A percentile compares a stretch with the other conserved stretches of the same genome.
These are phyloP conservation scores for Ogataea trehaloabstinens DNA, from an alignment of 805 yeast species.

Conservation along the genomic window DNA sequence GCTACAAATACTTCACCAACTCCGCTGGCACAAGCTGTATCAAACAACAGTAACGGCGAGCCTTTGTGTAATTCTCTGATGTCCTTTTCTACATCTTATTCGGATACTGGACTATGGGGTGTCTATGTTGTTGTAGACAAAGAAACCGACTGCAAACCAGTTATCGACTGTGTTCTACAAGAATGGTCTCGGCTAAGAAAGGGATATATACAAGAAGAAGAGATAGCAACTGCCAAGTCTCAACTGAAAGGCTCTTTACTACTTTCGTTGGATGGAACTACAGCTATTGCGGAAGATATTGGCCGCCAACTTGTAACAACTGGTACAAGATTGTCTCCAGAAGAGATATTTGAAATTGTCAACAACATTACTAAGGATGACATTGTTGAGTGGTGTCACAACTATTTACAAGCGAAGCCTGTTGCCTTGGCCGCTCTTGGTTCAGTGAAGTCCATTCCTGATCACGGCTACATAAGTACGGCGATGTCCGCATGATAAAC, in stretches of 20 bases:
- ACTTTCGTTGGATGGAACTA: conserved; percentile 88
- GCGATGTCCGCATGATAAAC: conserved; percentile 29
- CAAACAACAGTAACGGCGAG: conserved; percentile 43
- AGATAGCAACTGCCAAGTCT: conserved; percentile 91
- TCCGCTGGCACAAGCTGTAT: conserved; percentile 67
- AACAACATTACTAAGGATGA: conserved; percentile 76
- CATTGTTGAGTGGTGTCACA: conserved; percentile 85
- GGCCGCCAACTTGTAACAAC: conserved; percentile 97
- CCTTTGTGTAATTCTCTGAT: conserved; percentile 90
- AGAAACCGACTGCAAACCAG: conserved; percentile 58
- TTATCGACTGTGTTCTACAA: conserved; percentile 70
- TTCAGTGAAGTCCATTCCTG: conserved; percentile 68
- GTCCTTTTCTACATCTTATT: conserved; percentile 96
- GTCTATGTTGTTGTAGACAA: conserved; percentile 86
- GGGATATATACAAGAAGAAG: conserved; percentile 77
- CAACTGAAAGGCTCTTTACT: conserved; percentile 91
- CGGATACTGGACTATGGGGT: conserved; percentile 98
- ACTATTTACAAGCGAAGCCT: conserved; percentile 72
- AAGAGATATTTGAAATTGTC: conserved; percentile 71
- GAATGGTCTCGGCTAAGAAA: conserved; percentile 88
- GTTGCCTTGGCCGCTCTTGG: conserved; percentile 93
- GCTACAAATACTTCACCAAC: conserved; percentile 85
- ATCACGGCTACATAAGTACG: conserved; percentile 52
- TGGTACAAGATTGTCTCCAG: conserved; percentile 73
- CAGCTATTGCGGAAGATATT: conserved; percentile 95